Evolutionary conservation across 1,284 basidiomycete species (phyloP).

Genomic region (Fomitopsis betulina): DNA sequence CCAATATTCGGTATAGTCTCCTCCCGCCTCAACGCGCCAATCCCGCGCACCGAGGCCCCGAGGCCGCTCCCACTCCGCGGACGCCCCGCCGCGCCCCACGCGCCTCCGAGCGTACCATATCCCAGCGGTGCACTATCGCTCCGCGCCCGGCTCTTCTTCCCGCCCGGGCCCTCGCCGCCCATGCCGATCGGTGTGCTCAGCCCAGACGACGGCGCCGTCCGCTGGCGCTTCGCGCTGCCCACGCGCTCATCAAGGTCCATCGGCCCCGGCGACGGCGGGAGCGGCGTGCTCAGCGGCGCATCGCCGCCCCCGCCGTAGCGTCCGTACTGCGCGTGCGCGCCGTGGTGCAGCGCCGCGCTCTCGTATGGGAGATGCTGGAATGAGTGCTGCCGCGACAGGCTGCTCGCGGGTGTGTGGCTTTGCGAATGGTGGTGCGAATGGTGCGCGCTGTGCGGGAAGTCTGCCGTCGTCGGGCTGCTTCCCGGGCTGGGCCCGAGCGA

Average conservation of each 20-base stretch:
- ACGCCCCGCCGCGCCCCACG: constrained; percentile 29
- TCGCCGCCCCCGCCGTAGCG: constrained; percentile 21
- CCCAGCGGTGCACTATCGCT: constrained; percentile 46
- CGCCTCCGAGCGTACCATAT: constrained; percentile 27
- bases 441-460: constrained; percentile 40
- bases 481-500: constrained; percentile 42
- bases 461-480: constrained; percentile 60
- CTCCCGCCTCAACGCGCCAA: constrained; percentile 7
- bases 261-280: constrained; percentile 31
- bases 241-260: constrained; percentile 27
- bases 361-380: constrained; percentile 46
- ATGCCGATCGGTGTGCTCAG: constrained; percentile 11
- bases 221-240: constrained; percentile 30
- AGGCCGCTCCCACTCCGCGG: constrained; percentile 36
- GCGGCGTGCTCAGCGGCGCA: constrained; percentile 21
- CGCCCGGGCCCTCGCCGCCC: constrained; percentile 13
- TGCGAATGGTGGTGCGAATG: background rate
- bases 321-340: constrained; percentile 11
- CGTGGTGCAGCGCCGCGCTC: constrained; percentile 14
- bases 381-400: constrained; percentile 53
- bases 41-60: constrained; percentile 13
- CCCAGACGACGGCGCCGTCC: constrained; percentile 22
- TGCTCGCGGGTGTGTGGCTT: constrained; percentile 28
- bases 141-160: constrained; percentile 37
- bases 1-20: constrained; percentile 24